Evolutionary conservation across 176 grass and related monocot genomes (phyloP).

Genomic region (Pontederia crassipes): DNA sequence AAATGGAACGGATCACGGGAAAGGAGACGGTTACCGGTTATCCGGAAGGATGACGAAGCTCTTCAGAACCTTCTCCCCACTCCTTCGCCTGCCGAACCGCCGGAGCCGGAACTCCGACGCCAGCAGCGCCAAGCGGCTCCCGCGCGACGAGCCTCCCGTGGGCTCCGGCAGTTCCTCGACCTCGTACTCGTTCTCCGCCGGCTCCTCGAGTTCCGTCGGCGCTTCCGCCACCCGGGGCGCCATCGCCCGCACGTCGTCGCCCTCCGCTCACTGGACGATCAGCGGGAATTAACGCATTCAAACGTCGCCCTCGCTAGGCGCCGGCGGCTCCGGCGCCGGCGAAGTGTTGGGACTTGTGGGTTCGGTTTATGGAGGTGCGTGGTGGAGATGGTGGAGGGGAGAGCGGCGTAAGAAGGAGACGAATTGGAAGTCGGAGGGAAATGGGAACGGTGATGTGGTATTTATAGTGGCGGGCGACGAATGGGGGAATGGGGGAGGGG

Average conservation of each 20-base stretch:
- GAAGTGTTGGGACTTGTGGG: too few relatives aligned
- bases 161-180: constrained; percentile 54
- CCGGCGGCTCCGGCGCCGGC: too few relatives aligned
- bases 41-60: constrained; percentile 66
- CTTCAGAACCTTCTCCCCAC: constrained; percentile 17
- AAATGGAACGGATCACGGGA: neutral
- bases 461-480: too few relatives aligned
- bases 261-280: neutral
- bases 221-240: constrained; percentile 5
- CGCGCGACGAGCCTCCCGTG: constrained; percentile 29
- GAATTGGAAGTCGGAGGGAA: too few relatives aligned
- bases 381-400: too few relatives aligned
- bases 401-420: too few relatives aligned
- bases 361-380: too few relatives aligned
- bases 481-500: too few relatives aligned
- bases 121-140: constrained; percentile 48
- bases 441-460: too few relatives aligned
- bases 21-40: constrained; percentile 30
- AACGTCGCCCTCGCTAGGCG: too few relatives aligned
- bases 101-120: constrained; percentile 37
- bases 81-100: constrained; percentile 19
- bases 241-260: neutral
- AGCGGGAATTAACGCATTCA: too few relatives aligned
- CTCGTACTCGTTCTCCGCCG: constrained; percentile 36
- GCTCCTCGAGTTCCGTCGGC: constrained; percentile 17